These are phyloP conservation scores for Sanguinoderma infundibulare DNA, from an alignment of 1,284 basidiomycete genomes.

Conservation along the genomic window DNA sequence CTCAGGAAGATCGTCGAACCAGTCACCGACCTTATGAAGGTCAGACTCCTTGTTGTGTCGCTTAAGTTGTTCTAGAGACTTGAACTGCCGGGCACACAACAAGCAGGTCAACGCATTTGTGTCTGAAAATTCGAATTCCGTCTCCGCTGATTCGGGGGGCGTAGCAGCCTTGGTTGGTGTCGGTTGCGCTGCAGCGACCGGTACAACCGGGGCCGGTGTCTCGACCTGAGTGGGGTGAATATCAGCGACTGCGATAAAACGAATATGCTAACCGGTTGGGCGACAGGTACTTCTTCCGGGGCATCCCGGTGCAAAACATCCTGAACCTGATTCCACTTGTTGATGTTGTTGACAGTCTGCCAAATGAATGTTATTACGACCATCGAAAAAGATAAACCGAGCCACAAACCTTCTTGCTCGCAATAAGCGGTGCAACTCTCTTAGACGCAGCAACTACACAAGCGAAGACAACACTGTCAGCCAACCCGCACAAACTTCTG, in stretches of 20 bases:
- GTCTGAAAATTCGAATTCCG: slow-evolving; percentile 81
- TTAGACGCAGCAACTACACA: slow-evolving; percentile 61
- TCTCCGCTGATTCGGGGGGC: slow-evolving; percentile 45
- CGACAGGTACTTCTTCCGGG: slow-evolving; percentile 20
- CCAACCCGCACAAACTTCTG: slow-evolving; percentile 20
- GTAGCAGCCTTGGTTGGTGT: slow-evolving; percentile 33
- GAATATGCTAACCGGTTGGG: slow-evolving; percentile 11
- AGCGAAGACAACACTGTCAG: slow-evolving; percentile 22
- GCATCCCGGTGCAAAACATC: slow-evolving; percentile 64
- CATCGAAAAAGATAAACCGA: not conserved
- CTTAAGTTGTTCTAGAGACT: slow-evolving; percentile 79
- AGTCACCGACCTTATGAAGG: slow-evolving; percentile 79
- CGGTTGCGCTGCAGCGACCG: slow-evolving; percentile 18
- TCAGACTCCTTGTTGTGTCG: slow-evolving; percentile 91
- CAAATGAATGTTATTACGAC: not conserved
- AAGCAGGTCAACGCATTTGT: slow-evolving; percentile 76
- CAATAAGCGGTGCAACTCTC: slow-evolving; percentile 82
- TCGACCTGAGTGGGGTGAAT: slow-evolving; percentile 16
- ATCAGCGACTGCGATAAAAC: slow-evolving; percentile 1
- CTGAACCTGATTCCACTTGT: slow-evolving; percentile 94
- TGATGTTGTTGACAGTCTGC: slow-evolving; percentile 87
- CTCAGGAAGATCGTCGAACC: not conserved
- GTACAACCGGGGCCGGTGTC: slow-evolving; percentile 19
- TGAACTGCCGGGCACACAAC: slow-evolving; percentile 92
- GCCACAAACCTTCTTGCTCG: slow-evolving; percentile 80